Percentiles rank a stretch among this genome's conserved stretches.
Conservation (phyloP, 2,329 filamentous ascomycete genomes). For the Nemania bipapillata region DNA sequence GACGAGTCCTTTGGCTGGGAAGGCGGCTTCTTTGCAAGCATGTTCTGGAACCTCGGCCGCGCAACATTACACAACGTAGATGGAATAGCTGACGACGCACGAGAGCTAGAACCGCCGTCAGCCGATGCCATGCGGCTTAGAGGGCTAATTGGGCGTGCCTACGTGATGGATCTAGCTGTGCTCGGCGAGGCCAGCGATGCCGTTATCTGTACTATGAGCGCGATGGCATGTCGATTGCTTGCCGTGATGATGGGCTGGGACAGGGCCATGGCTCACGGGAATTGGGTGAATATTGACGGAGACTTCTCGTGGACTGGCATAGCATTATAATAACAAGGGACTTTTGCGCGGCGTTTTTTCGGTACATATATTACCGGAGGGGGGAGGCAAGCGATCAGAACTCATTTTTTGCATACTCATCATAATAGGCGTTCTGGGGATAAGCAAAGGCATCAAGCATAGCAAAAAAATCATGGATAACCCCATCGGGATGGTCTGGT, state of each 20-base stretch:
- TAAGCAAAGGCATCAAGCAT: conserved; percentile 13
- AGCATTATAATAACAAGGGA: conserved; percentile 24
- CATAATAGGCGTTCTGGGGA: conserved; percentile 27
- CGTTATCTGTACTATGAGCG: conserved; percentile 80
- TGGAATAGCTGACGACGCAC: conserved; percentile 50
- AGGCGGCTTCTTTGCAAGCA: conserved; percentile 82
- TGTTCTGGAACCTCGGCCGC: conserved; percentile 83
- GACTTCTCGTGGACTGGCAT: conserved; percentile 69
- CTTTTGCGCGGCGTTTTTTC: conserved; percentile 24
- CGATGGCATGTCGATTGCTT: conserved; percentile 76
- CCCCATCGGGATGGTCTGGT: conserved; percentile 4
- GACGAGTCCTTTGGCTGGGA: conserved; percentile 87
- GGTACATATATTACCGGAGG: conserved; percentile 15
- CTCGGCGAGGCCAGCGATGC: conserved; percentile 74
- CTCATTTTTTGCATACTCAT: conserved; percentile 28
- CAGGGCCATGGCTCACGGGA: conserved; percentile 65
- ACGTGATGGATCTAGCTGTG: conserved; percentile 82
- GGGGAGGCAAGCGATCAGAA: not conserved
- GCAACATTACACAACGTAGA: conserved; percentile 55
- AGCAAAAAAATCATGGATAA: not conserved
- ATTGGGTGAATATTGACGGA: conserved; percentile 85
- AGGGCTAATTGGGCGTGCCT: conserved; percentile 80
- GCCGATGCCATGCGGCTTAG: conserved; percentile 72
- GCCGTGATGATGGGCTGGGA: conserved; percentile 92
- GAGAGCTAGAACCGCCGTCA: conserved; percentile 54